Base-by-base conservation (phyloP, 495 filamentous ascomycete species). In the Darksidea phi region DNA sequence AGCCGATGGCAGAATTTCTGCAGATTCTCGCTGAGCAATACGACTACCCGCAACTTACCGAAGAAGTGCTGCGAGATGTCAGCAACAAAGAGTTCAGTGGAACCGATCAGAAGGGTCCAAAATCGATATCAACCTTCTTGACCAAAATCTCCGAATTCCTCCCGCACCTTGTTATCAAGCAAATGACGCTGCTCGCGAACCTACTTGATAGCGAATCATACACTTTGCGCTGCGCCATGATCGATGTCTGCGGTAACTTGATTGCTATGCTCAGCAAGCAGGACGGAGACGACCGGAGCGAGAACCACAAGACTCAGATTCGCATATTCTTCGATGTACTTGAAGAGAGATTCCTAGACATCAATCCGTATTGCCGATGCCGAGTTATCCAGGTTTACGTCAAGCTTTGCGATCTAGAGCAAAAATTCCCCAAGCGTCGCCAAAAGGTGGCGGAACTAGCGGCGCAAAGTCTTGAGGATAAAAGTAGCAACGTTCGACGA, bases 181-280 rank as follows among this genome's bases (percentile, higher is more conserved):
- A 97, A 72, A 96, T 97, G 86, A 93, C 89, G 13, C 80, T 95
- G 61, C 75, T 99, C 36, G 88, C 91, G 3, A 97, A 96, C 73
- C 87, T 96, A 65, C 76, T 99, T 12, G 93, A 99, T 63, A 96
- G 89, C 77, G 94, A 99, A 87, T 95, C 95, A 20, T 95, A 97
- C 72, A 92, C 91, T 15, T 83, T 99, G 18, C 86, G 94, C 24
- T 96, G 88, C 68, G 89, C 94, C 23, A 81, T 99, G 26, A 91
- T 99, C 55, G 94, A 99, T 71, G 90, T 97, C n/a, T 96, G 90
- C 72, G 95, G 94, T n/a, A 97, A 97, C 75, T 82, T 99, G 66
- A 88, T 97, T 54, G 81, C 85, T 13, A 87, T 97, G 71, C 82
- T 99, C 12, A 95, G 86, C 73, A 93, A 89, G 70, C 87, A 93